A percentile compares a stretch with the other conserved stretches of the same genome.
These are phyloP conservation scores for Lentinula lateritia DNA, from an alignment of 768 basidiomycete genomes.

Conservation along the genomic window DNA sequence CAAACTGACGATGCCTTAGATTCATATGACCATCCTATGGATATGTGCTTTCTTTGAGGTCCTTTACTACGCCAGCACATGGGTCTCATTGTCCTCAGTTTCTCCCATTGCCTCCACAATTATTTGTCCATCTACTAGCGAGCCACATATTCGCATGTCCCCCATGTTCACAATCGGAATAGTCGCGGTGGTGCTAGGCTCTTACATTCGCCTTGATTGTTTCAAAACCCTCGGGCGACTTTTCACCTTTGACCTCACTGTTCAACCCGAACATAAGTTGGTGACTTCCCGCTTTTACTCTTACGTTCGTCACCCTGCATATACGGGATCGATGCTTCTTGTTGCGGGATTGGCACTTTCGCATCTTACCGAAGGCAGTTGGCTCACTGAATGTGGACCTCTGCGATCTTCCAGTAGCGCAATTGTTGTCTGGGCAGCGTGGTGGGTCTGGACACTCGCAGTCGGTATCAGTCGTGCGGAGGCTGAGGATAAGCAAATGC, in stretches of 20 bases:
- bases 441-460: slow-evolving; percentile 39
- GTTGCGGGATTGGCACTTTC: slow-evolving; percentile 40
- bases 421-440: slow-evolving; percentile 22
- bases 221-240: slow-evolving; percentile 47
- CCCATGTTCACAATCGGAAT: slow-evolving; percentile 43
- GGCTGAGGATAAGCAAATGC: slow-evolving; percentile 44
- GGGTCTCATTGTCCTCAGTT: slow-evolving; percentile 25
- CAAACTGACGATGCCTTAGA: slow-evolving; percentile 22
- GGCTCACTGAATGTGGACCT: slow-evolving; percentile 32
- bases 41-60: slow-evolving; percentile 46
- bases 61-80: slow-evolving; percentile 30
- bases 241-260: slow-evolving; percentile 56
- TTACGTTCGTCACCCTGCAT: slow-evolving; percentile 52
- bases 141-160: slow-evolving; percentile 25
- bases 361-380: slow-evolving; percentile 41
- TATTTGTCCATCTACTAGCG: slow-evolving; percentile 23
- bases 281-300: slow-evolving; percentile 45
- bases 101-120: slow-evolving; percentile 25
- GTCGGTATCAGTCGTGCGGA: slow-evolving; percentile 39
- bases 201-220: slow-evolving; percentile 46
- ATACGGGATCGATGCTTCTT: slow-evolving; percentile 47
- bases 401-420: slow-evolving; percentile 18
- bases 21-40: slow-evolving; percentile 46
- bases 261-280: slow-evolving; percentile 46
- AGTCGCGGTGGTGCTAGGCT: slow-evolving; percentile 34